Conservation (phyloP, 805 yeast genomes). For the Sugiyamaella marilandica region DNA sequence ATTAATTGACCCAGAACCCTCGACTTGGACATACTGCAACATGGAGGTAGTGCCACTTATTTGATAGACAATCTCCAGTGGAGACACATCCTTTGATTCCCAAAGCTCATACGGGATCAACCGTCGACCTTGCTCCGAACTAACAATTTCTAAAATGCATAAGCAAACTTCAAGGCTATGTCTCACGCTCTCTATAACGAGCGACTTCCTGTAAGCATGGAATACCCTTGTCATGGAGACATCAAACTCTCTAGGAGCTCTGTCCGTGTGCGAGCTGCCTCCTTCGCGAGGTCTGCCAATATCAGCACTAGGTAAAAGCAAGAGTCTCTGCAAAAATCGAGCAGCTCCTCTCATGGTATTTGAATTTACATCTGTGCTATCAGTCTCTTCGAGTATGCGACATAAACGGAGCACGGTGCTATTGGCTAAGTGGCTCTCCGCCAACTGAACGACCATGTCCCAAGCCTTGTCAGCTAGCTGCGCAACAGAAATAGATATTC, state of each 20-base stretch:
- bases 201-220: constrained; percentile 31
- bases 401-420: constrained; percentile 32
- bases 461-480: constrained; percentile 36
- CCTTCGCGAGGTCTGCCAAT: not conserved
- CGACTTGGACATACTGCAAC: not conserved
- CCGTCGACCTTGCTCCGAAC: constrained; percentile 29
- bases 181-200: constrained; percentile 36
- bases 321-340: constrained; percentile 27
- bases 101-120: constrained; percentile 30
- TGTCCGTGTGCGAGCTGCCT: not conserved
- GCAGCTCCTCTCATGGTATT: constrained; percentile 37
- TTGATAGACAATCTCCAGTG: constrained; percentile 35
- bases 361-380: constrained; percentile 24
- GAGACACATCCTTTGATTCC: constrained; percentile 32
- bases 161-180: constrained; percentile 40
- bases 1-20: not conserved
- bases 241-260: constrained; percentile 11
- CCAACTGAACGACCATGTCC: constrained; percentile 38
- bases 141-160: constrained; percentile 39
- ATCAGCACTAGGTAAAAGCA: constrained; percentile 13
- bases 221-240: constrained; percentile 33
- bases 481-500: constrained; percentile 37
- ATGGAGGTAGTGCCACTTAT: constrained; percentile 7
- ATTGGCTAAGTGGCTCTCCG: constrained; percentile 37
- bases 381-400: constrained; percentile 29